Evolutionary conservation across 768 basidiomycete genomes (phyloP).

Genomic region (Xanthoconium purpureum): DNA sequence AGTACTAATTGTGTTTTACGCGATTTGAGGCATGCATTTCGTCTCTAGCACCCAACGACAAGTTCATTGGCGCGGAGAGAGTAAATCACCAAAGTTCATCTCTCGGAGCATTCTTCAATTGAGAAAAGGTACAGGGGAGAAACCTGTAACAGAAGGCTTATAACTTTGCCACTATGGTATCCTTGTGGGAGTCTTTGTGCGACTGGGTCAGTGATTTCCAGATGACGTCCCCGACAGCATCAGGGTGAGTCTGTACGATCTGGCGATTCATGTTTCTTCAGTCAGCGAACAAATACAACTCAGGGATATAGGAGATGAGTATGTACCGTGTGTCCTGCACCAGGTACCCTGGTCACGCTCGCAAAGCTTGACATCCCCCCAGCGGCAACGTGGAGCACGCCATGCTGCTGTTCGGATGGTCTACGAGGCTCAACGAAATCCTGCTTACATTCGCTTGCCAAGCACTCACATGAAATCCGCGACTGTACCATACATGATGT

Average conservation of each 20-base stretch:
- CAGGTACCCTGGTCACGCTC: background rate
- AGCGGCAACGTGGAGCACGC: background rate
- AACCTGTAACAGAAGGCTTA: too few relatives aligned
- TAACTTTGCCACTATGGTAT: background rate
- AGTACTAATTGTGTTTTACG: too few relatives aligned
- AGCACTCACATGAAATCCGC: background rate
- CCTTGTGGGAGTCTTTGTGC: background rate
- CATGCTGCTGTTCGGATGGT: background rate
- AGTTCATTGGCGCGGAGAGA: too few relatives aligned
- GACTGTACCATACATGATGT: background rate
- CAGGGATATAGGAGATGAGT: too few relatives aligned
- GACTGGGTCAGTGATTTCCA: slow-evolving; percentile 1
- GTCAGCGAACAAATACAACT: background rate
- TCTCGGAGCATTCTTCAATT: too few relatives aligned
- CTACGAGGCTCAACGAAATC: background rate
- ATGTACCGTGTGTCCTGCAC: background rate
- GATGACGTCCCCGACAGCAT: slow-evolving; percentile 1
- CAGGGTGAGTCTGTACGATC: slow-evolving; percentile 3
- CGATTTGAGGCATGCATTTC: too few relatives aligned
- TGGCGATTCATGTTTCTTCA: background rate
- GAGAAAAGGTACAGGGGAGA: too few relatives aligned
- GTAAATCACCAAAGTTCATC: too few relatives aligned
- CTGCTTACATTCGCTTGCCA: too few relatives aligned
- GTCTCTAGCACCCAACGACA: too few relatives aligned
- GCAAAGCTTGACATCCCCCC: background rate